A percentile compares a stretch with the other conserved stretches of the same genome.
phyloP scores from a whole-genome alignment of 163 green algal genomes.

The Chlorella variabilis region DNA sequence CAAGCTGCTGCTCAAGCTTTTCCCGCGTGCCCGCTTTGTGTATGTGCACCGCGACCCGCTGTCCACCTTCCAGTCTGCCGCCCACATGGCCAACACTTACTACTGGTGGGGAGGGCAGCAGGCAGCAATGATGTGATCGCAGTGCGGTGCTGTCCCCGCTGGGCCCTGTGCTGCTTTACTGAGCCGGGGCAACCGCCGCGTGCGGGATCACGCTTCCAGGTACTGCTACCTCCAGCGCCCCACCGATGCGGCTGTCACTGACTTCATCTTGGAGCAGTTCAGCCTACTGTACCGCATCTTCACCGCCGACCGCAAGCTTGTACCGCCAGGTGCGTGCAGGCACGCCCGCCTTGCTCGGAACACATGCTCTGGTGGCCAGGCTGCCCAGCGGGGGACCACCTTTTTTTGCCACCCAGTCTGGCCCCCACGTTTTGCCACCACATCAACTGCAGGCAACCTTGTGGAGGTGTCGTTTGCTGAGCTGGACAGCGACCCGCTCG shows the following conservation, averaged over 20 bases:
- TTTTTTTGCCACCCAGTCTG: too few species aligned
- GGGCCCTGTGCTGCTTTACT: too few species aligned
- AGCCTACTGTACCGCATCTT: constrained; percentile 62
- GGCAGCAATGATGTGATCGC: too few species aligned
- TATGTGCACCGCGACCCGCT: constrained; percentile 71
- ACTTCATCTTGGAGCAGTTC: constrained; percentile 66
- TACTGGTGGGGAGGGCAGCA: too few species aligned
- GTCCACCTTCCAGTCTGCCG: constrained; percentile 55
- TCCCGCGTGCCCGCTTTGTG: constrained; percentile 67
- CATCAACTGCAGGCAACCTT: constrained; percentile 39
- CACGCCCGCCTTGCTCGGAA: too few species aligned
- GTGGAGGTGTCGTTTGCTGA: constrained; percentile 64
- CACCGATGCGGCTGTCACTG: constrained; percentile 47
- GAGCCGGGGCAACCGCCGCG: too few species aligned
- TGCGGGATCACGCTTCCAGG: too few species aligned
- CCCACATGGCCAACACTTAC: constrained; percentile 33
- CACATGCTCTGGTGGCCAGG: neutral
- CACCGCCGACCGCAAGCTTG: constrained; percentile 34
- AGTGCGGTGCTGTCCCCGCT: too few species aligned
- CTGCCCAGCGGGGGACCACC: too few species aligned
- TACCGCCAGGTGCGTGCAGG: constrained; percentile 5
- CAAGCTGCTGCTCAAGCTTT: constrained; percentile 56
- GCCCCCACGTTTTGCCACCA: too few species aligned
- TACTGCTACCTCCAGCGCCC: constrained; percentile 60
- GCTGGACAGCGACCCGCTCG: constrained; percentile 61